A percentile compares a stretch with the other conserved stretches of the same genome.
Evolutionary conservation across 306 rosid species (phyloP).

Genomic region (Cucurbita pepo): DNA sequence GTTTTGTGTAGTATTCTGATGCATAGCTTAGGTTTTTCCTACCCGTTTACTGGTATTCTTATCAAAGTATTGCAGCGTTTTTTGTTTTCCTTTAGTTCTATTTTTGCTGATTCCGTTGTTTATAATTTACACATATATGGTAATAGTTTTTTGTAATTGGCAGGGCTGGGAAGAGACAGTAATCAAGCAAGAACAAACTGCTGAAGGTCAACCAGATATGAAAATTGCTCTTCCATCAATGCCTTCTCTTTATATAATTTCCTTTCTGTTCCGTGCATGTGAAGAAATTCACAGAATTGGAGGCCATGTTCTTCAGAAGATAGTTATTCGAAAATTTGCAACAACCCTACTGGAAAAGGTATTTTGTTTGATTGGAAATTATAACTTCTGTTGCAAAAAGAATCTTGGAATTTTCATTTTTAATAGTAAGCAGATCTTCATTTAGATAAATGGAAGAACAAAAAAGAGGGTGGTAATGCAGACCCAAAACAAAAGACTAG

Average conservation of each 20-base stretch:
- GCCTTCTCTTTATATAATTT: slow-evolving; percentile 81
- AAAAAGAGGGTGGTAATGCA: not conserved
- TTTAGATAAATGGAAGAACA: not conserved
- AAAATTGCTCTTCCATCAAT: slow-evolving; percentile 86
- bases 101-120: not conserved
- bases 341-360: slow-evolving; percentile 63
- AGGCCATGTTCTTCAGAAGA: slow-evolving; percentile 93
- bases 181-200: slow-evolving; percentile 76
- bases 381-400: not conserved
- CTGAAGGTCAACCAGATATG: slow-evolving; percentile 62
- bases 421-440: not conserved
- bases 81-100: not conserved
- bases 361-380: not conserved
- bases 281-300: slow-evolving; percentile 95
- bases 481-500: not conserved
- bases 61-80: not conserved
- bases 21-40: not conserved
- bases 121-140: not conserved
- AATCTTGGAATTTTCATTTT: not conserved
- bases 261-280: slow-evolving; percentile 69
- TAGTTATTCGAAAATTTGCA: slow-evolving; percentile 72
- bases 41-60: not conserved
- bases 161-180: slow-evolving; percentile 97
- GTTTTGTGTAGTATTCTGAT: not conserved
- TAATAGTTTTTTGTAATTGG: not conserved